Base-by-base conservation (phyloP, 1,139 yeast species). In the Pichia sp. region DNA sequence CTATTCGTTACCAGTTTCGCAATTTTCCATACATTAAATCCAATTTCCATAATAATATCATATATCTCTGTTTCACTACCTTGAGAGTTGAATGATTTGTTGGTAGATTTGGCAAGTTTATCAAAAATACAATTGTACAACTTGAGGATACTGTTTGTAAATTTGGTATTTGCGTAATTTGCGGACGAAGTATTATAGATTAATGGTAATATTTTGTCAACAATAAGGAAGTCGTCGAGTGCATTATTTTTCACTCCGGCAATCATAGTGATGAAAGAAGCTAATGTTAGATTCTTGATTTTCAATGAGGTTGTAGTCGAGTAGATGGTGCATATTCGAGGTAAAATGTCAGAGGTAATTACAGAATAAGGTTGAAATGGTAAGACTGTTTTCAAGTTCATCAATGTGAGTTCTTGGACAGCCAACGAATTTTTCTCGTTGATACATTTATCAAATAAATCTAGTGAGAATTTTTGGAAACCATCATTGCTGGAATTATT, bases 251-350 rank as follows among this genome's bases (percentile, higher is more conserved):
- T 48, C 54, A 71, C 64, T 4, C 63, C 67, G 14, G 77, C 78
- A 14, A 89, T 78, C 64, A 91, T 73, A 49, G 73, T 71, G 29
- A 79, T 78, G 63, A 93, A 85, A 0, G 88, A 77, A 33, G 76
- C 73, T n/a, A 91, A 75, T 2, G 96, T 81, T 14, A 83, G 77
- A 38, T 85, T 74, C 63, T 93, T 91, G 34, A 92, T 87, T 3
- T 88, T 83, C 44, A 91, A 73, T 45, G 93, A 81, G 0, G 95
- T 87, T 0, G 98, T 92, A 48, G 90, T 87, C 45, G 89, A 81
- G 70, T 91, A 92, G 3, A 89, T 80, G 46, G 78, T 79, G 45
- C 90, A 80, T 29, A 91, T 75, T 46, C 83, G 73, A 1, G 97
- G 96, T 67, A 88, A 81, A 17, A 90, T 74, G 17, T 81, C 80